phyloP scores from a whole-genome alignment of 2,329 filamentous ascomycete genomes.

The Ophiobolus disseminans region DNA sequence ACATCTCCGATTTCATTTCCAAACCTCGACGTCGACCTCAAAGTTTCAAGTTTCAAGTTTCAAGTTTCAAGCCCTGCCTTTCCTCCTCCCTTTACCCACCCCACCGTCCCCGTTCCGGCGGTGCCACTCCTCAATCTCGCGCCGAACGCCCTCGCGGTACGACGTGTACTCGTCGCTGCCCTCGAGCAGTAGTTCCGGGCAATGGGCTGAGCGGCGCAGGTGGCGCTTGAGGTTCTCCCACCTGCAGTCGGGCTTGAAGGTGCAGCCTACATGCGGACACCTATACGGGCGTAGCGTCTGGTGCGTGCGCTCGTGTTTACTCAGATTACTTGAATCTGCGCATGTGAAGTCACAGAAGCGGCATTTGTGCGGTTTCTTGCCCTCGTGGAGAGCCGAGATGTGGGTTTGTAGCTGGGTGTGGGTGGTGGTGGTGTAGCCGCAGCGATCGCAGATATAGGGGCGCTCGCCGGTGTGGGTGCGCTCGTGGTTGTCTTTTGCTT shows the following conservation, averaged over 20 bases:
- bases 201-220: slow-evolving; percentile 46
- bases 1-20: too few species aligned
- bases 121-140: slow-evolving; percentile 45
- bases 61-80: slow-evolving; percentile 14
- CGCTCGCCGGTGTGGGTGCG: slow-evolving; percentile 47
- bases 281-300: slow-evolving; percentile 47
- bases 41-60: not conserved
- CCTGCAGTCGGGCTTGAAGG: slow-evolving; percentile 48
- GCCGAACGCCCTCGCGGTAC: slow-evolving; percentile 41
- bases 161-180: slow-evolving; percentile 41
- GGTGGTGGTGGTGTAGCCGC: slow-evolving; percentile 49
- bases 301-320: slow-evolving; percentile 48
- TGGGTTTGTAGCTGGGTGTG: slow-evolving; percentile 50
- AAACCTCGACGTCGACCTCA: too few species aligned
- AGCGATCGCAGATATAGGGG: slow-evolving; percentile 47
- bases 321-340: slow-evolving; percentile 46
- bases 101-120: slow-evolving; percentile 35
- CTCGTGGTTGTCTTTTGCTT: slow-evolving; percentile 51
- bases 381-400: slow-evolving; percentile 45
- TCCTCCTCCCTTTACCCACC: slow-evolving; percentile 28
- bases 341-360: slow-evolving; percentile 49
- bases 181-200: slow-evolving; percentile 43
- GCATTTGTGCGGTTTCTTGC: slow-evolving; percentile 48
- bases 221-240: slow-evolving; percentile 51
- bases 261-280: slow-evolving; percentile 47